Evolutionary conservation across 1,284 basidiomycete genomes (phyloP).

Genomic region (Microbotryum silenes-acaulis): DNA sequence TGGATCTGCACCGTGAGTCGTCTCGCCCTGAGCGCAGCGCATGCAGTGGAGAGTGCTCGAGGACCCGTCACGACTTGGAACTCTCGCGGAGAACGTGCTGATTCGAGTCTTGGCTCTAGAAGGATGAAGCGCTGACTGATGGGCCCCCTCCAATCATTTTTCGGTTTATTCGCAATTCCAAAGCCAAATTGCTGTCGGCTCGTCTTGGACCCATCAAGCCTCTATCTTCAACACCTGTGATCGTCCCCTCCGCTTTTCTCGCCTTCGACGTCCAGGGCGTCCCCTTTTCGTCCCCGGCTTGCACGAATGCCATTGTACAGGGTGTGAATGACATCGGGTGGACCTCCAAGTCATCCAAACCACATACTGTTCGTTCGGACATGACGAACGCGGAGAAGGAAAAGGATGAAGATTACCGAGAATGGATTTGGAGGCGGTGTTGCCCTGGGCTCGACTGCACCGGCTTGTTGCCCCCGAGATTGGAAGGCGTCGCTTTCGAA

Average conservation of each 20-base stretch:
- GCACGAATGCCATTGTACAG: slow-evolving; percentile 12
- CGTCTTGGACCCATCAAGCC: neutral
- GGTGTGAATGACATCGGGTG: slow-evolving; percentile 16
- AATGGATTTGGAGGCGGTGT: slow-evolving; percentile 19
- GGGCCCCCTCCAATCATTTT: too few species aligned
- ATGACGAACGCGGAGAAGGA: neutral
- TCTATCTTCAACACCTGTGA: slow-evolving; percentile 5
- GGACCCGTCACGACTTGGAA: too few species aligned
- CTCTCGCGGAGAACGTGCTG: too few species aligned
- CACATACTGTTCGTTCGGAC: too few species aligned
- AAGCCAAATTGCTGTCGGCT: slow-evolving; percentile 5
- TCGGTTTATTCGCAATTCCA: too few species aligned
- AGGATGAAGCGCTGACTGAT: too few species aligned
- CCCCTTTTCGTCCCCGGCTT: slow-evolving; percentile 19
- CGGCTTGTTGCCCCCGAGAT: slow-evolving; percentile 11
- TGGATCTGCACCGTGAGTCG: too few species aligned
- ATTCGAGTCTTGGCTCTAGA: too few species aligned
- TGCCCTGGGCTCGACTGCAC: slow-evolving; percentile 11
- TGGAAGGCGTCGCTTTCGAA: slow-evolving; percentile 26
- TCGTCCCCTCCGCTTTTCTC: slow-evolving; percentile 11
- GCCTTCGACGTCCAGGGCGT: slow-evolving; percentile 19
- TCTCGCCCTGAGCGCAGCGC: too few species aligned
- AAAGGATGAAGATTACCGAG: slow-evolving; percentile 9
- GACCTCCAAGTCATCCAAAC: neutral
- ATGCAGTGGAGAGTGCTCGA: too few species aligned